Evolutionary conservation across 495 filamentous ascomycete species (phyloP).

Genomic region (Penicillium alfredii): DNA sequence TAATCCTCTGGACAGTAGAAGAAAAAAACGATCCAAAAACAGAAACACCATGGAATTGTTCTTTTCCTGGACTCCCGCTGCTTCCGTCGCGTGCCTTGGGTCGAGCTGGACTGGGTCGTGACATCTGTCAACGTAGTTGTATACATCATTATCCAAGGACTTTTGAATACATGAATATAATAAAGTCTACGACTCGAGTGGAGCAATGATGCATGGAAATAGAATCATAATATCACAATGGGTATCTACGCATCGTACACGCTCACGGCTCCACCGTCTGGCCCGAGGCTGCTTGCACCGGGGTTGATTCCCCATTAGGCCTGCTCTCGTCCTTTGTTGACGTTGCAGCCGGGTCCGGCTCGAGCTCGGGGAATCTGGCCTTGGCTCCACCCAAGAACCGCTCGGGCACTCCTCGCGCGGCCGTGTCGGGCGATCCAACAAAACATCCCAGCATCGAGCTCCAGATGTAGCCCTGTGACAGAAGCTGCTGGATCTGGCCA

Average conservation of each 20-base stretch:
- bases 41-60: neutral
- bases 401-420: constrained; percentile 62
- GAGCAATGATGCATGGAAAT: constrained; percentile 7
- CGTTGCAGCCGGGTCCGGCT: constrained; percentile 18
- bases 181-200: constrained; percentile 10
- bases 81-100: constrained; percentile 11
- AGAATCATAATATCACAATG: constrained; percentile 3
- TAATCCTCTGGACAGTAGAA: constrained; percentile 2
- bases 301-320: too few relatives aligned
- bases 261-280: neutral
- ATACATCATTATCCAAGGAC: too few relatives aligned
- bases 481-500: constrained; percentile 56
- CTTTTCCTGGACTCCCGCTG: constrained; percentile 8
- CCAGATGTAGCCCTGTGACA: constrained; percentile 61
- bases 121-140: too few relatives aligned
- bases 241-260: constrained; percentile 8
- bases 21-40: too few relatives aligned
- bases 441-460: constrained; percentile 71
- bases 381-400: constrained; percentile 47
- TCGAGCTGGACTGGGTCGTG: too few relatives aligned
- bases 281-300: too few relatives aligned
- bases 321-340: too few relatives aligned
- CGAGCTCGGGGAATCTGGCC: constrained; percentile 23
- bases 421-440: constrained; percentile 55
- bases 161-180: too few relatives aligned